Base-by-base conservation (phyloP, 805 yeast genomes). In the Ogataea neopini region DNA sequence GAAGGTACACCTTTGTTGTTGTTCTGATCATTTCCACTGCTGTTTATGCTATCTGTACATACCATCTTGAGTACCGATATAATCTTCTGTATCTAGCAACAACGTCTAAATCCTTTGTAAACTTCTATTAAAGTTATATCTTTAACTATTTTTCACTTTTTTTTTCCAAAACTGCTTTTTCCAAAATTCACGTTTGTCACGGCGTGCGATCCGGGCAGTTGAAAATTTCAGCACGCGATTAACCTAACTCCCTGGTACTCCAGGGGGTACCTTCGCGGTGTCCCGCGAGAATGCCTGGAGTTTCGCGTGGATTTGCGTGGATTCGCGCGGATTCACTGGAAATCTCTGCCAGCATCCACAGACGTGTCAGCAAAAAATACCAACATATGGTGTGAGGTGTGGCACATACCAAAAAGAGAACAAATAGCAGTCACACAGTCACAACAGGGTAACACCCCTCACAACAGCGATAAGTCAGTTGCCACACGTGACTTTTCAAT, bases 51-150 rank as follows among this genome's bases (percentile, higher is more conserved):
- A 6, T 43, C 41, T 29, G 30, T 44, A 48, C 51, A 44, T 48
- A 48, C 51, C 51, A 48, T 48, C 46, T 48, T 48, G 51, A 26
- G 33, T 39, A 39, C 33, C 42, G 42, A 39, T 39, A 25, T 15
- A 23, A 39, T 39, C 33, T 39, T 39, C 42, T 39, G 42, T 39
- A 18, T 37, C 40, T 37, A 37, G 40, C 33, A 39, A 39, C 33
- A 39, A 39, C 42, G 42, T 39, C 42, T 39, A 39, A 39, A 39
- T 10, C 41, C 14, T 13, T 22, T 39, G 28, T 15, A 39, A 22
- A 22, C 42, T 39, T 39, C 22, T 39, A 28, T 39, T 39, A 15
- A 38, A 39, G 17, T 17, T 25, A 39, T 28, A 25, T 39, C 42
- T 39, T 10, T 9, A 34, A 19, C 23, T 39, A 39, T 39, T 39